Conservation (phyloP, 2,329 filamentous ascomycete species). For the Hypoxylon sp. region DNA sequence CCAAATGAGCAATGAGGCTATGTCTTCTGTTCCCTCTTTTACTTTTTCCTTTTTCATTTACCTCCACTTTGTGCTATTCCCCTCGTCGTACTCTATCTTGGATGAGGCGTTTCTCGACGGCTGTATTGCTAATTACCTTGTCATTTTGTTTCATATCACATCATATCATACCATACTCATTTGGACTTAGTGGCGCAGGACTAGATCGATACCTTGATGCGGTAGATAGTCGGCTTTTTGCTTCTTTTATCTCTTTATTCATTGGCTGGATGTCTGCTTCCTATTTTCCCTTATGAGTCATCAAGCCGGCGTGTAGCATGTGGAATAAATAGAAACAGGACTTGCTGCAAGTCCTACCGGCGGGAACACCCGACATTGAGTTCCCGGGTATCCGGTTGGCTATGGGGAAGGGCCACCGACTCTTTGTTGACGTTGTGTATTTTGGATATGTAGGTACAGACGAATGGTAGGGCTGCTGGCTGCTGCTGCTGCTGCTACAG, state of each 20-base stretch:
- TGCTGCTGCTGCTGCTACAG: slow-evolving; percentile 7
- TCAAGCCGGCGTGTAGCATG: slow-evolving; percentile 8
- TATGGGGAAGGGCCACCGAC: background rate
- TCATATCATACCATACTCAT: slow-evolving; percentile 25
- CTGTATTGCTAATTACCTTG: slow-evolving; percentile 7
- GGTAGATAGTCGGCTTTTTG: slow-evolving; percentile 21
- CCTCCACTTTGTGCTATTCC: slow-evolving; percentile 5
- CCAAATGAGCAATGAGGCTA: slow-evolving; percentile 38
- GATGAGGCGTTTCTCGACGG: slow-evolving; percentile 24
- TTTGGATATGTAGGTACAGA: slow-evolving; percentile 17
- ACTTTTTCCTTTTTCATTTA: slow-evolving; percentile 8
- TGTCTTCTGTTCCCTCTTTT: slow-evolving; percentile 25
- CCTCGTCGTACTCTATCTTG: slow-evolving; percentile 1
- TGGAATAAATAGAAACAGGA: slow-evolving; percentile 20
- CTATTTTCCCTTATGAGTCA: slow-evolving; percentile 15
- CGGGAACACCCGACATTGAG: slow-evolving; percentile 1
- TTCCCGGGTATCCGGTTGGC: slow-evolving; percentile 20
- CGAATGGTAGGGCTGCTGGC: slow-evolving; percentile 28
- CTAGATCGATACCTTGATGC: slow-evolving; percentile 28
- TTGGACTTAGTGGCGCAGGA: slow-evolving; percentile 11
- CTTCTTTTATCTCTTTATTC: slow-evolving; percentile 12
- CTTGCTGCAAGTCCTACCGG: slow-evolving; percentile 11
- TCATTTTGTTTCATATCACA: slow-evolving; percentile 29
- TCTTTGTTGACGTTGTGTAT: slow-evolving; percentile 8
- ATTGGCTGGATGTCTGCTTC: background rate